phyloP scores from a whole-genome alignment of 2,329 filamentous ascomycete genomes.

The Aspergillus viridinutans region DNA sequence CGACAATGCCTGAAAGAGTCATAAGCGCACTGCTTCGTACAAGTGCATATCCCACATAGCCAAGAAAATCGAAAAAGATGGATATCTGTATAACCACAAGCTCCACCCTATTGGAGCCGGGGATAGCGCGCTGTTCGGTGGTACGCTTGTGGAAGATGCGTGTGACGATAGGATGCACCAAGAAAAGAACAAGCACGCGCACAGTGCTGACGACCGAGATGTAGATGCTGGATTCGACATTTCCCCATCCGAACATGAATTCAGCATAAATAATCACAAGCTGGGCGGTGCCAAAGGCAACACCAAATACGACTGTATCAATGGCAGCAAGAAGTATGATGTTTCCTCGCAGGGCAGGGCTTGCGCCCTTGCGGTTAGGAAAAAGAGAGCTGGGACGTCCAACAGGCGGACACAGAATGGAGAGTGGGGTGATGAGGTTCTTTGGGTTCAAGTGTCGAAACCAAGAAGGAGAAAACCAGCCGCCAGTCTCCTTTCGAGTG shows the following conservation, averaged over 20 bases:
- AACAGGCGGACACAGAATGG: slow-evolving; percentile 66
- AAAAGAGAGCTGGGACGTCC: slow-evolving; percentile 25
- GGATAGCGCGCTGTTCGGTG: slow-evolving; percentile 45
- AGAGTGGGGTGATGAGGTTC: slow-evolving; percentile 73
- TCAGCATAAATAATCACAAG: slow-evolving; percentile 81
- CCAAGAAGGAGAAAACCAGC: slow-evolving; percentile 26
- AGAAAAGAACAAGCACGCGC: slow-evolving; percentile 70
- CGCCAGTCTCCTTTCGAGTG: slow-evolving; percentile 27
- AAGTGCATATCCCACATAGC: slow-evolving; percentile 70
- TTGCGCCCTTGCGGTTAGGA: slow-evolving; percentile 54
- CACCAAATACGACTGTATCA: slow-evolving; percentile 76
- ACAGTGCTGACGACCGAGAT: slow-evolving; percentile 73
- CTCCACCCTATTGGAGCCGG: slow-evolving; percentile 74
- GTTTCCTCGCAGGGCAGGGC: slow-evolving; percentile 66
- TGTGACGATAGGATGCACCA: slow-evolving; percentile 71
- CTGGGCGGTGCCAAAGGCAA: slow-evolving; percentile 75
- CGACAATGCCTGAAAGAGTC: slow-evolving; percentile 65
- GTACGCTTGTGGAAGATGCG: slow-evolving; percentile 61
- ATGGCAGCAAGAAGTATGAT: slow-evolving; percentile 74
- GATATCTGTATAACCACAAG: slow-evolving; percentile 70
- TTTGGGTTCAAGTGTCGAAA: slow-evolving; percentile 37
- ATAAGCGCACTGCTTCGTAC: slow-evolving; percentile 62
- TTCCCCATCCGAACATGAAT: slow-evolving; percentile 76
- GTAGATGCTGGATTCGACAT: slow-evolving; percentile 73
- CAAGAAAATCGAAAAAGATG: slow-evolving; percentile 70